Percentiles rank a stretch among this genome's conserved stretches.
Conservation (phyloP, 805 yeast genomes). For the Ogataea sp. region DNA sequence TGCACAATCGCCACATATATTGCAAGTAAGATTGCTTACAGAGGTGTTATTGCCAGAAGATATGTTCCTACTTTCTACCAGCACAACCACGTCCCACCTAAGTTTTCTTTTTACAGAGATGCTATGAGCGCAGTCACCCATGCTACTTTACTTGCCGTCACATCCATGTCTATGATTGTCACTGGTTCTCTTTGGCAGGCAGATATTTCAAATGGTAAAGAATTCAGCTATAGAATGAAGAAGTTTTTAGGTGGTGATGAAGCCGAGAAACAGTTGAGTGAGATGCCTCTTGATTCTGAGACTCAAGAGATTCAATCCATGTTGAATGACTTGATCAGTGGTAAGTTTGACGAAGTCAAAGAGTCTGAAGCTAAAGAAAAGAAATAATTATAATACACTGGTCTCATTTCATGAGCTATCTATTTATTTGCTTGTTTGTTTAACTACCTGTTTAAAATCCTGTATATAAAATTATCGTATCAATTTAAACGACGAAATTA, state of each 20-base stretch:
- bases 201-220: conserved; percentile 62
- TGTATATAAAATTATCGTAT: too few relatives aligned
- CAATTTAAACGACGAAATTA: too few relatives aligned
- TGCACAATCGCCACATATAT: conserved; percentile 66
- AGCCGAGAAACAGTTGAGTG: conserved; percentile 37
- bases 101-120: conserved; percentile 72
- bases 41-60: conserved; percentile 65
- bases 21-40: conserved; percentile 66
- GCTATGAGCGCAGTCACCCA: conserved; percentile 80
- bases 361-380: neutral
- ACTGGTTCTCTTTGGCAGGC: conserved; percentile 75
- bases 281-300: conserved; percentile 50
- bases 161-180: conserved; percentile 63
- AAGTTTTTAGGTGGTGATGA: conserved; percentile 59
- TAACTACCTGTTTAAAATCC: too few relatives aligned
- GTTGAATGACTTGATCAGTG: conserved; percentile 11
- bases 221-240: conserved; percentile 66
- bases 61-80: conserved; percentile 72
- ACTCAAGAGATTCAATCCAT: conserved; percentile 46
- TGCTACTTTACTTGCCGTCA: conserved; percentile 67
- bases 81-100: conserved; percentile 80
- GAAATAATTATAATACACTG: too few relatives aligned
- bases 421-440: too few relatives aligned
- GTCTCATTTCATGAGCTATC: too few relatives aligned
- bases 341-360: conserved; percentile 2